Conservation (phyloP, 2,329 filamentous ascomycete genomes). For the Ophiostoma triangulosporum region DNA sequence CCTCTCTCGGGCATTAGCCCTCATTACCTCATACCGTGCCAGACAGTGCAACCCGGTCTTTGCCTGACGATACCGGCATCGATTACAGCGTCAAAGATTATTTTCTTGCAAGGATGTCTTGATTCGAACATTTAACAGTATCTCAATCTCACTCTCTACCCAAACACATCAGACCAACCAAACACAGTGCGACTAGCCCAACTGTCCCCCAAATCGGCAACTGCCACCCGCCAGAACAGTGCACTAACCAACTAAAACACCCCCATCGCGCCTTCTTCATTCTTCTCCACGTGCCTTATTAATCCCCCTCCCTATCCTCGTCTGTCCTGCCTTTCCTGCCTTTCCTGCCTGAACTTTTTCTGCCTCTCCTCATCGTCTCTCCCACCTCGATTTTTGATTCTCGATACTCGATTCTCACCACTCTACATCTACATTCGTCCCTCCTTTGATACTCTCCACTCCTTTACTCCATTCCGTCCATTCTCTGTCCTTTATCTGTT, state of each 20-base stretch:
- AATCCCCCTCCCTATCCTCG: constrained; percentile 1
- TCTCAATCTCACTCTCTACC: not conserved
- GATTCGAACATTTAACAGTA: too few relatives aligned
- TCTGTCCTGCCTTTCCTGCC: too few relatives aligned
- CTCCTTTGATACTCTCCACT: not conserved
- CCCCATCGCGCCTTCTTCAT: not conserved
- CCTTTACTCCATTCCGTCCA: too few relatives aligned
- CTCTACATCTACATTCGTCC: not conserved
- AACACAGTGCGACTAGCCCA: not conserved
- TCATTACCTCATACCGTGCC: not conserved
- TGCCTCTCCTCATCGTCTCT: not conserved
- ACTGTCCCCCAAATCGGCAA: not conserved
- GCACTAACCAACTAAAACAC: not conserved
- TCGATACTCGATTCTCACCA: not conserved
- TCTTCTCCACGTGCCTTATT: constrained; percentile 1
- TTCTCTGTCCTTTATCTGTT: too few relatives aligned
- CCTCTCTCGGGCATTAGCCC: not conserved
- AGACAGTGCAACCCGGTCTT: not conserved
- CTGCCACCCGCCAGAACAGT: not conserved
- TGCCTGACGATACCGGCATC: too few relatives aligned
- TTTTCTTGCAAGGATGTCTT: too few relatives aligned
- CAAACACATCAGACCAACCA: too few relatives aligned
- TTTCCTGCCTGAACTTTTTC: not conserved
- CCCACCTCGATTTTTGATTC: not conserved
- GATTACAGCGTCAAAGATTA: too few relatives aligned